phyloP scores from a whole-genome alignment of 208 protist species.

The Trypanosoma congolense region DNA sequence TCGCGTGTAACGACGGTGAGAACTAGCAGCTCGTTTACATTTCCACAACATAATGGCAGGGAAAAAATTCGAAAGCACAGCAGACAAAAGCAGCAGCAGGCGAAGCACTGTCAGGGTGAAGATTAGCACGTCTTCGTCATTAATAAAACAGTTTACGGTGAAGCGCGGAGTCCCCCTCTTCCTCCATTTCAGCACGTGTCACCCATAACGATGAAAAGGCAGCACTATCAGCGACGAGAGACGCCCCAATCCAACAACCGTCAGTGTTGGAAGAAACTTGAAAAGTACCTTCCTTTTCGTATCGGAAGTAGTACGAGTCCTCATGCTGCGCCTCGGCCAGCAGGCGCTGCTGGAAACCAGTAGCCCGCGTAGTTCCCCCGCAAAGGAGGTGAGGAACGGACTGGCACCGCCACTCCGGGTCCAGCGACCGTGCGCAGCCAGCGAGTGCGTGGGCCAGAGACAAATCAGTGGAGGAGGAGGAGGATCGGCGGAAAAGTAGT shows the following conservation, averaged over 20 bases:
- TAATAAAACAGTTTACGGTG: conserved; percentile 74
- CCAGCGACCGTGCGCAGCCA: conserved; percentile 41
- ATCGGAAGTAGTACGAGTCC: conserved; percentile 77
- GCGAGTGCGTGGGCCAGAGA: conserved; percentile 43
- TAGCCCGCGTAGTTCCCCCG: conserved; percentile 42
- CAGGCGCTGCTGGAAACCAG: conserved; percentile 49
- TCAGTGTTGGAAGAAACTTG: conserved; percentile 24
- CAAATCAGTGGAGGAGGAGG: no score
- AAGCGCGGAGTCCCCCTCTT: conserved; percentile 64
- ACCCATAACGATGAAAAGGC: conserved; percentile 80
- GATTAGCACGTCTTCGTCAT: not conserved
- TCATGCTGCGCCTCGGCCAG: conserved; percentile 48
- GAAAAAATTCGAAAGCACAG: conserved; percentile 2
- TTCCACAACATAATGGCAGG: no score
- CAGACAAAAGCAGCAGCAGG: not conserved
- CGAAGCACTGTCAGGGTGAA: not conserved
- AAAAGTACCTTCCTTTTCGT: conserved; percentile 53
- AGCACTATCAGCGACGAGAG: conserved; percentile 69
- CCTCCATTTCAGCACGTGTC: conserved; percentile 60
- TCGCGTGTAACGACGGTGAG: no score
- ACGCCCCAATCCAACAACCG: conserved; percentile 71
- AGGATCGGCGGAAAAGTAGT: conserved; percentile 56
- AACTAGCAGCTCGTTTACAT: no score
- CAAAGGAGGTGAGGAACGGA: conserved; percentile 65
- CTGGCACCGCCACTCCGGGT: conserved; percentile 75